Percentiles rank a stretch among this genome's conserved stretches.
Conservation (phyloP, 2,329 filamentous ascomycete genomes). For the Hirsutella minnesotensis region DNA sequence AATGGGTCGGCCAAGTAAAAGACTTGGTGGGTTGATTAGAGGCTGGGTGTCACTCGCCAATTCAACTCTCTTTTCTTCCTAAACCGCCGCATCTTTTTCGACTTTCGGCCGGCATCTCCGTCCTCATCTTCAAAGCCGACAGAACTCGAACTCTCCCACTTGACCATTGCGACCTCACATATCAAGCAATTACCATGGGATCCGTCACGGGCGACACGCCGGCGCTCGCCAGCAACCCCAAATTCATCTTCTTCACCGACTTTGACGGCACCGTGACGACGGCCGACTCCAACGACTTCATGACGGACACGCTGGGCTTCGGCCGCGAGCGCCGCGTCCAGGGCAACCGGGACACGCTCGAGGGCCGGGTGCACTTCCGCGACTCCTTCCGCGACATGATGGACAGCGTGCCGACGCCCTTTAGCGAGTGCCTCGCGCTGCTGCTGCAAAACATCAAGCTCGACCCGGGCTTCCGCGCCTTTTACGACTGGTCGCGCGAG, state of each 20-base stretch:
- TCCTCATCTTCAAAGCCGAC: no score
- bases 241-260: conserved; percentile 97
- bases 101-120: no score
- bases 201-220: conserved; percentile 34
- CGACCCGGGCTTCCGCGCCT: conserved; percentile 79
- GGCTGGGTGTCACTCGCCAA: no score
- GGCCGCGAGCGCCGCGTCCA: conserved; percentile 58
- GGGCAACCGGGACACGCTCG: conserved; percentile 67
- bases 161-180: no score
- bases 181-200: conserved; percentile 22
- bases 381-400: conserved; percentile 89
- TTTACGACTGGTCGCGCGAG: conserved; percentile 69
- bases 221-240: conserved; percentile 56
- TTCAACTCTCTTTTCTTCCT: no score
- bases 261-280: conserved; percentile 93
- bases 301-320: conserved; percentile 89
- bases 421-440: conserved; percentile 66
- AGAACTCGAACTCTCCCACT: no score
- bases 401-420: conserved; percentile 71
- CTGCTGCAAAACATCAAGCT: conserved; percentile 75
- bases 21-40: no score
- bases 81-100: no score
- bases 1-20: no score
- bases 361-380: conserved; percentile 60
- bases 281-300: conserved; percentile 52